Evolutionary conservation across 805 yeast species (phyloP).

Genomic region (Phaffomyces opuntiae): DNA sequence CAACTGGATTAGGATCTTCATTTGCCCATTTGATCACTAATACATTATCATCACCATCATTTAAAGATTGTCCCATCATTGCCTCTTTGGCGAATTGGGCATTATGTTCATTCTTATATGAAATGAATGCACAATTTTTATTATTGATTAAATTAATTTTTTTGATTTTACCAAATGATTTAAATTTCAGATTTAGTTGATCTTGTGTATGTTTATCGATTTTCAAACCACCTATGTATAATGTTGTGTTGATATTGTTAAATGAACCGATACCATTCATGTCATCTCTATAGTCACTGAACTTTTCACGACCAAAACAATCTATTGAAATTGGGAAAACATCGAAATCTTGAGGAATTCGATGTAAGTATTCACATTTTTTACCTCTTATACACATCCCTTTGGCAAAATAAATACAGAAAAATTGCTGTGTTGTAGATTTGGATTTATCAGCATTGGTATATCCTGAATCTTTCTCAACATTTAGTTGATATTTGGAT

Average conservation of each 20-base stretch:
- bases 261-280: constrained; percentile 93
- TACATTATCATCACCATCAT: constrained; percentile 46
- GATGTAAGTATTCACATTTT: constrained; percentile 69
- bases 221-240: constrained; percentile 61
- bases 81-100: constrained; percentile 97
- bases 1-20: constrained; percentile 76
- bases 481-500: constrained; percentile 55
- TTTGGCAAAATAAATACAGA: constrained; percentile 82
- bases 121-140: constrained; percentile 74
- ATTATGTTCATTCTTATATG: constrained; percentile 55
- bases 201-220: constrained; percentile 30
- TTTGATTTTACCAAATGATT: constrained; percentile 71
- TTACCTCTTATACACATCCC: constrained; percentile 81
- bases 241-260: constrained; percentile 57
- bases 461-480: constrained; percentile 61
- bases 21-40: constrained; percentile 81
- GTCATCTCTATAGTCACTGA: constrained; percentile 77
- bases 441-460: constrained; percentile 55
- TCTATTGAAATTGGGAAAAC: constrained; percentile 58
- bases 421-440: constrained; percentile 31
- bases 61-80: constrained; percentile 75
- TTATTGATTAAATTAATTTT: constrained; percentile 52
- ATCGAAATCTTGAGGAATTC: constrained; percentile 63
- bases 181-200: constrained; percentile 43
- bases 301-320: constrained; percentile 90